These are phyloP conservation scores for Alternaria gansuensis DNA, from an alignment of 2,329 filamentous ascomycete species.

Conservation along the genomic window DNA sequence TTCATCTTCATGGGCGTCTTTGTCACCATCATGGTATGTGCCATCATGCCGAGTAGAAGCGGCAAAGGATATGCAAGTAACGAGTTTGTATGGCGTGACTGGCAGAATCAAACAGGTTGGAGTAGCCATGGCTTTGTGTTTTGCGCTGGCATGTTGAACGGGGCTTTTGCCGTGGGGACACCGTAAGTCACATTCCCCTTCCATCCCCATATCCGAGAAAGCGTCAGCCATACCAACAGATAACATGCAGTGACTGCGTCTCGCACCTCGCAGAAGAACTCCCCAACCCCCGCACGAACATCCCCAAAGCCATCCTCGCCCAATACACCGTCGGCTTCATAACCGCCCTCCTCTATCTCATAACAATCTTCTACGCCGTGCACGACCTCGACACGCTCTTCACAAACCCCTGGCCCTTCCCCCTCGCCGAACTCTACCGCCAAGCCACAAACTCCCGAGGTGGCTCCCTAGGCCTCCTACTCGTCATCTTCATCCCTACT, in stretches of 20 bases:
- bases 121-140: conserved; percentile 69
- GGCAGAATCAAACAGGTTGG: conserved; percentile 59
- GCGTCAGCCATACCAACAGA: background rate
- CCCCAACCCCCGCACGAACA: conserved; percentile 48
- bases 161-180: conserved; percentile 72
- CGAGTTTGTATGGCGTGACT: conserved; percentile 58
- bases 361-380: conserved; percentile 64
- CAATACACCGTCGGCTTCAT: conserved; percentile 51
- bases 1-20: conserved; percentile 64
- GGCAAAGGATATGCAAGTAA: conserved; percentile 55
- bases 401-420: conserved; percentile 62
- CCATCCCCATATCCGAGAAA: background rate
- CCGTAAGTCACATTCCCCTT: conserved; percentile 49
- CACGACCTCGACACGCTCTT: conserved; percentile 66
- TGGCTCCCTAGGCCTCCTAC: conserved; percentile 57
- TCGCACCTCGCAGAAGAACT: conserved; percentile 69
- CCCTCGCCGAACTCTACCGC: conserved; percentile 72
- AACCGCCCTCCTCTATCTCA: conserved; percentile 51
- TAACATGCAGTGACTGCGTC: conserved; percentile 61
- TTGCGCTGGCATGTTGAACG: conserved; percentile 72
- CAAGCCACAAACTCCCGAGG: conserved; percentile 56
- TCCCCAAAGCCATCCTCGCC: conserved; percentile 54
- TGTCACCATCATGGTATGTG: conserved; percentile 64
- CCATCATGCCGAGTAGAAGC: conserved; percentile 62
- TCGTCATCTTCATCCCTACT: conserved; percentile 64